These are phyloP conservation scores for Wallacemonas sp. DNA, from an alignment of 208 protist genomes.

Conservation along the genomic window DNA sequence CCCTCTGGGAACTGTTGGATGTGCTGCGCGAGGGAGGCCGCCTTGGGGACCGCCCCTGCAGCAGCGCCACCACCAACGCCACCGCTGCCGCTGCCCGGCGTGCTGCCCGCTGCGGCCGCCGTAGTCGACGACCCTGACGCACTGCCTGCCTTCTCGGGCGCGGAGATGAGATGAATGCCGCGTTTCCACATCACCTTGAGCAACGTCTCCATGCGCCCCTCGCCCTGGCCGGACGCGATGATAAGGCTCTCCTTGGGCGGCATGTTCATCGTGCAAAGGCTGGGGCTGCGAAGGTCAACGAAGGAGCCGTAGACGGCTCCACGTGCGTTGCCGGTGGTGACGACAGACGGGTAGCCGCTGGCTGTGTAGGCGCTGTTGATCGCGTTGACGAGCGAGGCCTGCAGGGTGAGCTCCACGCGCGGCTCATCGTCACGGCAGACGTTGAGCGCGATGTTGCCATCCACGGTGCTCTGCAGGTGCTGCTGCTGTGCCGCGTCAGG, in stretches of 20 bases:
- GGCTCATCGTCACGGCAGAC: slow-evolving; percentile 26
- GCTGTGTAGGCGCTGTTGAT: slow-evolving; percentile 78
- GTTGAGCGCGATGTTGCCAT: slow-evolving; percentile 27
- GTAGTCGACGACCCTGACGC: background rate
- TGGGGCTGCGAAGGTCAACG: slow-evolving; percentile 62
- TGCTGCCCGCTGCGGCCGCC: background rate
- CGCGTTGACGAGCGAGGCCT: slow-evolving; percentile 64
- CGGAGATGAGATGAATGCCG: slow-evolving; percentile 13
- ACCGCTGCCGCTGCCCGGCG: slow-evolving; percentile 10
- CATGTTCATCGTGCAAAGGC: slow-evolving; percentile 58
- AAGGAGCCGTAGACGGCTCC: slow-evolving; percentile 68
- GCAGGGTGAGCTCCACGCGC: slow-evolving; percentile 40
- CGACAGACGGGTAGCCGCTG: slow-evolving; percentile 67
- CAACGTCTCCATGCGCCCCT: slow-evolving; percentile 21
- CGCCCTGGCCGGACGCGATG: slow-evolving; percentile 21
- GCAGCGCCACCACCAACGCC: background rate
- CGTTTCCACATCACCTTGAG: slow-evolving; percentile 25
- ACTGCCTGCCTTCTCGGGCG: slow-evolving; percentile 2
- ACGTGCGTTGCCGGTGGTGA: slow-evolving; percentile 30
- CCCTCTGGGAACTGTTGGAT: slow-evolving; percentile 65
- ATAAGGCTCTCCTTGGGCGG: slow-evolving; percentile 68
- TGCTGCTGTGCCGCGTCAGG: slow-evolving; percentile 19
- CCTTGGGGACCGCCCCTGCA: slow-evolving; percentile 11
- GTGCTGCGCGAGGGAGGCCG: slow-evolving; percentile 36
- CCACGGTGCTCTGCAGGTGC: slow-evolving; percentile 15